Percentiles rank a stretch among this genome's conserved stretches.
These are phyloP conservation scores for Colletotrichum graminicola DNA, from an alignment of 2,329 filamentous ascomycete species.

Conservation along the genomic window DNA sequence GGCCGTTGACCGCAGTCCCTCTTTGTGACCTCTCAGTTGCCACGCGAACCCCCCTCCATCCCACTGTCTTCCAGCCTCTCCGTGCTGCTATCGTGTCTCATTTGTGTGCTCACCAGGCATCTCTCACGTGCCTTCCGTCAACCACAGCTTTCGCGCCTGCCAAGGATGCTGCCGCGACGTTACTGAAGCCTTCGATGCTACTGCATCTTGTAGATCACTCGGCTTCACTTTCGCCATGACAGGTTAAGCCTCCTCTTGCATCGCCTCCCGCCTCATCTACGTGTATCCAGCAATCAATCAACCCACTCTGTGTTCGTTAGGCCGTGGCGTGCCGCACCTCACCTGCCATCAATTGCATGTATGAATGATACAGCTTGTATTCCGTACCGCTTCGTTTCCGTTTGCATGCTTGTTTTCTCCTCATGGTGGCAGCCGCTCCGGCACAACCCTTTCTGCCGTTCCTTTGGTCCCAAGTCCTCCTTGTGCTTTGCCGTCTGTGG, in stretches of 20 bases:
- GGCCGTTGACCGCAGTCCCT: slow-evolving; percentile 29
- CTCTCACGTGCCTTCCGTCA: neutral
- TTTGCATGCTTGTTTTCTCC: slow-evolving; percentile 1
- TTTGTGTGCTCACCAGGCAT: neutral
- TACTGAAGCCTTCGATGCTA: neutral
- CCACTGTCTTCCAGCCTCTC: slow-evolving; percentile 2
- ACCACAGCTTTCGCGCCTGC: neutral
- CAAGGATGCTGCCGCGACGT: neutral
- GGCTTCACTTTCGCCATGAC: neutral
- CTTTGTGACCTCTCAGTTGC: slow-evolving; percentile 10
- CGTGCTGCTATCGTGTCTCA: neutral
- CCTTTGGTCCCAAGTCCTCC: slow-evolving; percentile 22
- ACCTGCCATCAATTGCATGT: neutral
- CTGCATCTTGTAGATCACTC: neutral
- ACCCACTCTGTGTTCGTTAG: neutral
- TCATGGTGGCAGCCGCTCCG: neutral
- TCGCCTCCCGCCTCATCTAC: neutral
- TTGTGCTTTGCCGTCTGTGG: slow-evolving; percentile 16
- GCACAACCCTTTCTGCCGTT: slow-evolving; percentile 1
- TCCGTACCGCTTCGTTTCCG: neutral
- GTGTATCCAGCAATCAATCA: neutral
- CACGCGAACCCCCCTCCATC: slow-evolving; percentile 3
- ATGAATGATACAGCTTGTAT: neutral
- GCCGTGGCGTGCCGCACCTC: slow-evolving; percentile 2
- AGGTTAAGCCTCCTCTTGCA: slow-evolving; percentile 5